These are phyloP conservation scores for Nannochloris sp. DNA, from an alignment of 139 green algal species.

Conservation along the genomic window DNA sequence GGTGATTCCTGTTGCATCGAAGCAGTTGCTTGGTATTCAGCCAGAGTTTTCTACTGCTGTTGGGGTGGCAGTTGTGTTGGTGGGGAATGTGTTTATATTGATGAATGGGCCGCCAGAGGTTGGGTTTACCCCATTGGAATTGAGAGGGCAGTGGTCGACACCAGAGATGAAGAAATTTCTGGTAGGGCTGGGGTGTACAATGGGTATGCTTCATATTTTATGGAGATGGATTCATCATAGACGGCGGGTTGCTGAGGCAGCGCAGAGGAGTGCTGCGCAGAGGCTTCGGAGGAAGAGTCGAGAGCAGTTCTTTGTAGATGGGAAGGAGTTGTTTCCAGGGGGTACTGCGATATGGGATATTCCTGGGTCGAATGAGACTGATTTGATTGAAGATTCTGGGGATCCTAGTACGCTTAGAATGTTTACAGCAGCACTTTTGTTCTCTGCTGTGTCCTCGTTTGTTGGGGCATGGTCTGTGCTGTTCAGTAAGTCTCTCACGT, in stretches of 20 bases:
- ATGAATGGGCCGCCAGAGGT: slow-evolving; percentile 30
- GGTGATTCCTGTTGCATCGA: slow-evolving; percentile 36
- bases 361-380: slow-evolving; percentile 12
- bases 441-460: slow-evolving; percentile 37
- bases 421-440: slow-evolving; percentile 32
- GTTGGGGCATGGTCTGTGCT: slow-evolving; percentile 42
- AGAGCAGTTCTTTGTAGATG: not conserved
- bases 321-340: not conserved
- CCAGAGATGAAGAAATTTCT: slow-evolving; percentile 34
- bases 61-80: slow-evolving; percentile 32
- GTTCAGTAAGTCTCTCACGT: slow-evolving; percentile 41
- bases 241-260: not conserved
- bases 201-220: slow-evolving; percentile 23
- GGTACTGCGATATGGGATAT: not conserved
- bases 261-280: not conserved
- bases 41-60: slow-evolving; percentile 15
- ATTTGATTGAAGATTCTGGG: not conserved
- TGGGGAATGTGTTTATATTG: slow-evolving; percentile 40
- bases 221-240: slow-evolving; percentile 10
- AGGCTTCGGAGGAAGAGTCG: not conserved
- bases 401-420: slow-evolving; percentile 12
- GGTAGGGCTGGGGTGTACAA: slow-evolving; percentile 16
- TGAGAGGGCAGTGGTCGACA: slow-evolving; percentile 31
- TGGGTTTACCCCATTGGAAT: slow-evolving; percentile 29
- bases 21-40: slow-evolving; percentile 29